phyloP scores from a whole-genome alignment of 108 stramenopile genomes.

The Skeletonema menzelii region DNA sequence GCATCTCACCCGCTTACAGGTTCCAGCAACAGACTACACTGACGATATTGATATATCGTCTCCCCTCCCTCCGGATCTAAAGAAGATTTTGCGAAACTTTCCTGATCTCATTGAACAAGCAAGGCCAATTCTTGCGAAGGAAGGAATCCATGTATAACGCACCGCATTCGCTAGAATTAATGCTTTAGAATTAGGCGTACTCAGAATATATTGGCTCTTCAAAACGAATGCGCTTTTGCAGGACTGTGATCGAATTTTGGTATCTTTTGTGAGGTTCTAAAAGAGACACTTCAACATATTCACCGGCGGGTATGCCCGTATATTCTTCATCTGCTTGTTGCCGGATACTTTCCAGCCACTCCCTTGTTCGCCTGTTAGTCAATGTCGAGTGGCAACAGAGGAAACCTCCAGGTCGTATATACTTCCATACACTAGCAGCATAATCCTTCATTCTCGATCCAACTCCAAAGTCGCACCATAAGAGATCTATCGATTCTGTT shows the following conservation, averaged over 20 bases:
- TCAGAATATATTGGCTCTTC: slow-evolving; percentile 73
- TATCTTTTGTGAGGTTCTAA: slow-evolving; percentile 81
- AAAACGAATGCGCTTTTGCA: slow-evolving; percentile 64
- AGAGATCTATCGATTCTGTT: slow-evolving; percentile 59
- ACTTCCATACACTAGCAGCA: slow-evolving; percentile 52
- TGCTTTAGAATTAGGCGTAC: slow-evolving; percentile 51
- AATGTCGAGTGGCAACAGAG: slow-evolving; percentile 78
- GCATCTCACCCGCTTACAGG: slow-evolving; percentile 27
- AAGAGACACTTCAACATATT: slow-evolving; percentile 68
- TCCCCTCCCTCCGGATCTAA: slow-evolving; percentile 36
- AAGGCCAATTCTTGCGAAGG: slow-evolving; percentile 11
- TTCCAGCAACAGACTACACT: slow-evolving; percentile 41
- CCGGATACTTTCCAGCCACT: slow-evolving; percentile 71
- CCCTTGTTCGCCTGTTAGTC: slow-evolving; percentile 73
- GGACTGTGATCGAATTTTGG: slow-evolving; percentile 74
- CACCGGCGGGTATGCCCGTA: slow-evolving; percentile 64
- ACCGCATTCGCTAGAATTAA: not conserved
- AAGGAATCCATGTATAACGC: slow-evolving; percentile 9
- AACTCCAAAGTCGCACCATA: slow-evolving; percentile 92
- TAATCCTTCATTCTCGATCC: slow-evolving; percentile 76
- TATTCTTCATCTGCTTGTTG: slow-evolving; percentile 18
- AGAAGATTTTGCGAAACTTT: slow-evolving; percentile 24
- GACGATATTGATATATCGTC: slow-evolving; percentile 43
- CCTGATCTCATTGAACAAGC: slow-evolving; percentile 29
- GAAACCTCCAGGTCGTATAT: slow-evolving; percentile 75